These are phyloP conservation scores for Russula emetica DNA, from an alignment of 768 basidiomycete genomes.

Conservation along the genomic window DNA sequence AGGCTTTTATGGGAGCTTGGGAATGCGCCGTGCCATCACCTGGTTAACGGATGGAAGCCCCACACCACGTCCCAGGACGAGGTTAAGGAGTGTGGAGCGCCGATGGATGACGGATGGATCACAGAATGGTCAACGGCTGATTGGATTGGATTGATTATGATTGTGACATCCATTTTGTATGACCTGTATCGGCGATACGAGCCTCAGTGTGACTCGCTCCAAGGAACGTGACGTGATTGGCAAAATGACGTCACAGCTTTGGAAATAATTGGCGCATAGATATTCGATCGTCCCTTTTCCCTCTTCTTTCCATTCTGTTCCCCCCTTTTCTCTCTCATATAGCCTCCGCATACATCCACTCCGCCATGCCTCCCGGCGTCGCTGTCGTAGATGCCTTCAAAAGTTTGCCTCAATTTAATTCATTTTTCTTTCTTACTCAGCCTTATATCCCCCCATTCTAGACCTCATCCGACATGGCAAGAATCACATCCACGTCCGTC, in stretches of 20 bases:
- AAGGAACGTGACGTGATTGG: conserved; percentile 20
- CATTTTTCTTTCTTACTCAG: neutral
- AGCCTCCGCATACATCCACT: neutral
- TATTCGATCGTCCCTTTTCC: conserved; percentile 14
- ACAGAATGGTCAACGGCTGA: neutral
- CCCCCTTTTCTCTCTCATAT: neutral
- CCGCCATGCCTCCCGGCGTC: conserved; percentile 22
- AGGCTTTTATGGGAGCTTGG: conserved; percentile 9
- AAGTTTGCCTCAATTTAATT: conserved; percentile 11
- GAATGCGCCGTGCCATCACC: conserved; percentile 14
- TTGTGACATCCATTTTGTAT: conserved; percentile 2
- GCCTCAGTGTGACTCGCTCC: neutral
- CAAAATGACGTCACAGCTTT: conserved; percentile 21
- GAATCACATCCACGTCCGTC: conserved; percentile 33
- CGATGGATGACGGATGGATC: neutral
- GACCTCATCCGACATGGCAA: conserved; percentile 55
- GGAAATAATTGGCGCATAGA: conserved; percentile 1
- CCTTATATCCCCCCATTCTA: conserved; percentile 29
- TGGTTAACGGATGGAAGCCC: conserved; percentile 14
- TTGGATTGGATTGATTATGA: neutral
- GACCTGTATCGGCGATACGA: conserved; percentile 9
- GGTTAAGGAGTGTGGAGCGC: conserved; percentile 21
- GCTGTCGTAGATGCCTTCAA: conserved; percentile 28
- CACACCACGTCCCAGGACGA: conserved; percentile 2
- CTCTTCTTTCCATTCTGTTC: conserved; percentile 2